phyloP scores from a whole-genome alignment of 768 basidiomycete species.

The Porphyrellus cyaneotinctus region DNA sequence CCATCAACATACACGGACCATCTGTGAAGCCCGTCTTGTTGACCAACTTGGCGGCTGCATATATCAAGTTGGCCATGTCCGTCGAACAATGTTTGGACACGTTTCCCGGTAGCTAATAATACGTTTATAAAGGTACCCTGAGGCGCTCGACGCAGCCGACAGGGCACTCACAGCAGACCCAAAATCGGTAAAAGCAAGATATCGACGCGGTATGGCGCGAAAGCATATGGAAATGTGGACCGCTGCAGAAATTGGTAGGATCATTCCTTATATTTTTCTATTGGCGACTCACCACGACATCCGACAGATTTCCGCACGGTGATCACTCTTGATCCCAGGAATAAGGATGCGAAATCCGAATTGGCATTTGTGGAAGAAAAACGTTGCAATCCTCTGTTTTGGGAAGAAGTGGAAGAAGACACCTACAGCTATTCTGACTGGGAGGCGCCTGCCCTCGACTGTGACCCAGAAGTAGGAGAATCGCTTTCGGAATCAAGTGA shows the following conservation, averaged over 20 bases:
- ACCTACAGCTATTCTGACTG: slow-evolving; percentile 9
- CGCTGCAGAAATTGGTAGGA: slow-evolving; percentile 23
- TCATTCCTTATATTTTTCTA: background rate
- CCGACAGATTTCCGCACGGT: slow-evolving; percentile 28
- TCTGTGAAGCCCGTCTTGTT: slow-evolving; percentile 34
- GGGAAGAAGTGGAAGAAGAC: background rate
- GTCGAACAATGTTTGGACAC: background rate
- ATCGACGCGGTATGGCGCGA: slow-evolving; percentile 32
- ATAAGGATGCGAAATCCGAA: slow-evolving; percentile 16
- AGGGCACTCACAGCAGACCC: slow-evolving; percentile 30
- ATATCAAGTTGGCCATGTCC: slow-evolving; percentile 40
- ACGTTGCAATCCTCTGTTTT: background rate
- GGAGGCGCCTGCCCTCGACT: slow-evolving; percentile 11
- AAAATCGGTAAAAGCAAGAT: slow-evolving; percentile 33
- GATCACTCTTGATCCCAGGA: slow-evolving; percentile 26
- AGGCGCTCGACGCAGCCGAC: slow-evolving; percentile 29
- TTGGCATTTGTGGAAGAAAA: slow-evolving; percentile 8
- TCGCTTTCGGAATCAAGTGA: slow-evolving; percentile 53
- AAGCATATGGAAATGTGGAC: slow-evolving; percentile 23
- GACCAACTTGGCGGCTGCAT: slow-evolving; percentile 40
- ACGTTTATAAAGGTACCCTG: slow-evolving; percentile 16
- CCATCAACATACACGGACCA: slow-evolving; percentile 35
- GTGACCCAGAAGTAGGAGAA: slow-evolving; percentile 35
- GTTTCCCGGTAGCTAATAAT: background rate
- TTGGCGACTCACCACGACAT: background rate